Evolutionary conservation across 768 basidiomycete genomes (phyloP), one percentile per base, ranked within the genome.

Genomic region (Scleroderma bovista): DNA sequence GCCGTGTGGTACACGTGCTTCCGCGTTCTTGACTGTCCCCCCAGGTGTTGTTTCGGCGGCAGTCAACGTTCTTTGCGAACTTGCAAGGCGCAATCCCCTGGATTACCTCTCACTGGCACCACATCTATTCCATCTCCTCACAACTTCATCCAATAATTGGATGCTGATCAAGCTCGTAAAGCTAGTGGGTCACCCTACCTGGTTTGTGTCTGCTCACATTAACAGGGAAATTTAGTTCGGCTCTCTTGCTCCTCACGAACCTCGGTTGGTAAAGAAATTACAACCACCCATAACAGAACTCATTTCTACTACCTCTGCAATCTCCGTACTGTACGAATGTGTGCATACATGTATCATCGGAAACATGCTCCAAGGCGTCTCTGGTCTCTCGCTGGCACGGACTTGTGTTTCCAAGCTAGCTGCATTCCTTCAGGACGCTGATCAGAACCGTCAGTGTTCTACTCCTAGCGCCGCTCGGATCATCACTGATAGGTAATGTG

Each of bases 81-180:
- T 97, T 33, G 87, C 90, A 12, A 80, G 90, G 50, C 74, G 78
- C 40, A 84, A 84, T 53, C 92, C 94, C 8, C 70, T 72, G 51
- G 87, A 88, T 52, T 93, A 92, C 62, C 75, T 99, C 8, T 75
- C 83, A 3, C 69, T 99, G 36, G 96, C 95, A 2, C 96, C 96
- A 10, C 88, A 89, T 58, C 68, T 98, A 47, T 99, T 98, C 67
- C 91, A 89, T 60, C 77, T 98, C 11, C 72, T 99, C 51, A 96
- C 92, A 1, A 92, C 86, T 2, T 93, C 93, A 11, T 87, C 89
- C 10, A 98, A 99, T 67, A 99, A 99, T 60, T 99, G 96, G 96
- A 95, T 98, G 91, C 78, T 99, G 51, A 99, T 99, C 68, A 99
- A 99, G 70, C 86, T 98, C 47, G 84, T 98, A 64, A 99, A 99